Evolutionary conservation across 352 stramenopile species (phyloP).

Genomic region (Aphanomyces stellatus): DNA sequence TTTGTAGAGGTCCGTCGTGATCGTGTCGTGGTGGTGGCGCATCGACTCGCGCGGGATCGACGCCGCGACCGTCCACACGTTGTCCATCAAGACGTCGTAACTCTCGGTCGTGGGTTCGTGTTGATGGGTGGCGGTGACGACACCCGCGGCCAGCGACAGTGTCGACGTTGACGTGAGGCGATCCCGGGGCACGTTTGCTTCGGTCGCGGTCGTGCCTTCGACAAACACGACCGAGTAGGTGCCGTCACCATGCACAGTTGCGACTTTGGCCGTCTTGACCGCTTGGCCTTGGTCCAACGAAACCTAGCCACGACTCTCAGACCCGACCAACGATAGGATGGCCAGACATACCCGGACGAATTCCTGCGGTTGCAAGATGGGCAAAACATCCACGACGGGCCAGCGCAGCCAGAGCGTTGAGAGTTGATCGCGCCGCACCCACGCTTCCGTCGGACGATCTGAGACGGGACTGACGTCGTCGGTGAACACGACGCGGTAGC

Average conservation of each 20-base stretch:
- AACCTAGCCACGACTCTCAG: too few relatives aligned
- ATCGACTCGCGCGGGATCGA: slow-evolving; percentile 29
- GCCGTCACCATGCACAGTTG: slow-evolving; percentile 34
- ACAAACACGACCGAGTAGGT: slow-evolving; percentile 45
- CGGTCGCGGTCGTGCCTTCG: slow-evolving; percentile 25
- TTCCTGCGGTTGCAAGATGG: slow-evolving; percentile 37
- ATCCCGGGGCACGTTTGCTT: slow-evolving; percentile 30
- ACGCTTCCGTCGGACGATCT: slow-evolving; percentile 22
- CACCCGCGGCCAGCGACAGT: slow-evolving; percentile 27
- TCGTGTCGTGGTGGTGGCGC: slow-evolving; percentile 29
- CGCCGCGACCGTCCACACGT: slow-evolving; percentile 29
- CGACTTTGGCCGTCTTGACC: slow-evolving; percentile 28
- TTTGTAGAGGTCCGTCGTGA: slow-evolving; percentile 19
- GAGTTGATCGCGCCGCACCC: slow-evolving; percentile 28
- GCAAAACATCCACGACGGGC: slow-evolving; percentile 23
- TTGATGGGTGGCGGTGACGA: slow-evolving; percentile 25
- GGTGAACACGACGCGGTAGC: not conserved
- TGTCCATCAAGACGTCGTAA: slow-evolving; percentile 38
- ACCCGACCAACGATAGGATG: too few relatives aligned
- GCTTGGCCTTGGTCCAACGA: not conserved
- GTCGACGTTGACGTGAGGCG: slow-evolving; percentile 29
- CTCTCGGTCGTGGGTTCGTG: not conserved
- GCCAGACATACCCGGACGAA: slow-evolving; percentile 29
- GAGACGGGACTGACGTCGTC: not conserved
- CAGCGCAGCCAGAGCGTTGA: slow-evolving; percentile 31